Evolutionary conservation across 1,284 basidiomycete genomes (phyloP), one percentile per base, ranked within the genome.

Genomic region (Trichosporon faecale): DNA sequence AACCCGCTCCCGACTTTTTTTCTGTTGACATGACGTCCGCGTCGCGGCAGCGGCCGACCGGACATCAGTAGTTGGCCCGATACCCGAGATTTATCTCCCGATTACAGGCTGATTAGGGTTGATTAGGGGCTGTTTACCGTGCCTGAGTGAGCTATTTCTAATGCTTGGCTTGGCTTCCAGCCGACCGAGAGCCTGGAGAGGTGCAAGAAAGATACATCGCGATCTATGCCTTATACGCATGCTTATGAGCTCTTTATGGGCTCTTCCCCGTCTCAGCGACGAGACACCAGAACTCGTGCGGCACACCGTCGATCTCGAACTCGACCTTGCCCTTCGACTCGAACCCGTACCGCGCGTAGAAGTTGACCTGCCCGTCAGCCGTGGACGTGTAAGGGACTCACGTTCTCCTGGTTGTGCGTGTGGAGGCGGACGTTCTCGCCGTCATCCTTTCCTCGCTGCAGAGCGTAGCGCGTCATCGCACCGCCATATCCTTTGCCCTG

Each of bases 1-100:
- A 23, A n/a, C 21, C 21, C 23, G 49, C 6, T 25, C 7, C 23
- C 49, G 49, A 25, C 49, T 52, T 52, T 52, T 52, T 52, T 52
- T 52, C 49, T 52, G 49, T 52, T 52, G 49, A 52, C 49, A 52
- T 52, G 49, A 52, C 49, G 49, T 52, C 49, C 49, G n/a, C 21
- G 21, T 4, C 49, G 49, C 49, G 49, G 16, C 16, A 11, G 46
- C 46, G 49, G 49, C 49, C 21, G 49, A 23, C 49, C 49, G 40
- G 49, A 52, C 5, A 52, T 44, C 11, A 7, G 2, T 18, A 52
- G 49, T 52, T 52, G 49, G 49, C 23, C 49, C 49, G 49, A 52
- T 23, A 52, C n/a, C 21, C 49, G 49, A 52, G 40, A 52, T 52
- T 18, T 23, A 7, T 18, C 44, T 14, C 14, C 5, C 8, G 44